A percentile compares a stretch with the other conserved stretches of the same genome.
phyloP scores from a whole-genome alignment of 192 early-diverging fungal genomes.

The Backusella parvicylindrica region DNA sequence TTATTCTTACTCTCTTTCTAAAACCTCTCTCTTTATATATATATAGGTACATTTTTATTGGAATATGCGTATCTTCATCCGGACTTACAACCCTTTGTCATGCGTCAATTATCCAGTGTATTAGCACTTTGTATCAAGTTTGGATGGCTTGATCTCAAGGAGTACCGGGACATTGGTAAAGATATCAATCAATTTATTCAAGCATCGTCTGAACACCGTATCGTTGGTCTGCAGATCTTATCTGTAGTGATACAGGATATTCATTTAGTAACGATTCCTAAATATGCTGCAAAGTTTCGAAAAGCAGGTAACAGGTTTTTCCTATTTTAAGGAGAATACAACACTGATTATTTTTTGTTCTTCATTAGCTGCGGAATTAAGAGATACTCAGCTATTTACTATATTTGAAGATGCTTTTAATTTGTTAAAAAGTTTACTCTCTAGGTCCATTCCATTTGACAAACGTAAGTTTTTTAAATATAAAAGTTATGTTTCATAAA shows the following conservation, averaged over 20 bases:
- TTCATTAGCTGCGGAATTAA: slow-evolving; percentile 37
- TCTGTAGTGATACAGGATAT: slow-evolving; percentile 70
- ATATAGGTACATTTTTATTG: slow-evolving; percentile 58
- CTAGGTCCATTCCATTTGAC: slow-evolving; percentile 31
- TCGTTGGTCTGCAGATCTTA: slow-evolving; percentile 70
- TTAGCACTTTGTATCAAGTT: slow-evolving; percentile 62
- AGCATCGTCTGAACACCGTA: slow-evolving; percentile 48
- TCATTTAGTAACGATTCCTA: slow-evolving; percentile 53
- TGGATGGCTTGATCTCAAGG: slow-evolving; percentile 70
- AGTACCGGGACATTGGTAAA: slow-evolving; percentile 54
- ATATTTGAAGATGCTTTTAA: slow-evolving; percentile 28
- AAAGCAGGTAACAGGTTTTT: slow-evolving; percentile 52
- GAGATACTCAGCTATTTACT: slow-evolving; percentile 35
- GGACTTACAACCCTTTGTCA: slow-evolving; percentile 53
- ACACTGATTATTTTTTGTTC: not conserved
- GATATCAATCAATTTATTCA: slow-evolving; percentile 55
- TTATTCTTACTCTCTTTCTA: not conserved
- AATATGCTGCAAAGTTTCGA: slow-evolving; percentile 62
- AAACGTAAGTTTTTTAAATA: slow-evolving; percentile 30
- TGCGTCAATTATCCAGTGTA: slow-evolving; percentile 53
- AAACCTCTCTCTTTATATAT: not conserved
- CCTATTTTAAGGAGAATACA: not conserved
- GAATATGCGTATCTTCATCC: slow-evolving; percentile 53
- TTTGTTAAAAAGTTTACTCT: slow-evolving; percentile 38
- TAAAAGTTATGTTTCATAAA: not conserved